phyloP scores from a whole-genome alignment of 371 early-diverging fungal genomes.

The Sporodiniella umbellata region DNA sequence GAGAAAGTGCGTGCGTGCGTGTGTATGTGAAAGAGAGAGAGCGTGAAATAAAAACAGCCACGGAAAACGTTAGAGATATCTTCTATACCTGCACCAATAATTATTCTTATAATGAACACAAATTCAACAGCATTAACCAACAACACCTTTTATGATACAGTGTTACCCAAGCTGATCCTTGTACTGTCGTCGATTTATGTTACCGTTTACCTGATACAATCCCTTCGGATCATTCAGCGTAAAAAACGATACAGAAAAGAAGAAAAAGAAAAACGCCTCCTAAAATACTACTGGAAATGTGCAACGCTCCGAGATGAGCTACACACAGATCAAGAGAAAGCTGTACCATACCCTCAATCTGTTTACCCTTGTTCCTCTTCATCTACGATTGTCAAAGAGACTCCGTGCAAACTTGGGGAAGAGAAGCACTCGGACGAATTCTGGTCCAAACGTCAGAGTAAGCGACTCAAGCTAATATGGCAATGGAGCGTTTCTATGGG shows the following conservation, averaged over 20 bases:
- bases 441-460: not conserved
- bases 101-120: not conserved
- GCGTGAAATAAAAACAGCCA: too few relatives aligned
- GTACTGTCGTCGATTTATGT: conserved; percentile 4
- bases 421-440: not conserved
- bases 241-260: not conserved
- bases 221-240: not conserved
- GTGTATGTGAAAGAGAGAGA: too few relatives aligned
- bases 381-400: not conserved
- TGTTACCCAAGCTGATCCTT: conserved; percentile 5
- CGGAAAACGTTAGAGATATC: too few relatives aligned
- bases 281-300: conserved; percentile 5
- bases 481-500: conserved; percentile 19
- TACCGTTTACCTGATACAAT: not conserved
- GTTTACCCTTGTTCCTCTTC: not conserved
- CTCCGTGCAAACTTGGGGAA: not conserved
- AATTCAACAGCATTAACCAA: not conserved
- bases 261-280: conserved; percentile 5
- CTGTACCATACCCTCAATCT: not conserved
- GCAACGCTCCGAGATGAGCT: not conserved
- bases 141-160: conserved; percentile 6
- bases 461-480: conserved; percentile 12
- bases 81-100: too few relatives aligned
- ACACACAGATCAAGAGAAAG: not conserved
- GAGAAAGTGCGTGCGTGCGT: too few relatives aligned